A percentile compares a stretch with the other conserved stretches of the same genome.
Conservation (phyloP, 768 basidiomycete genomes). For the Lentinus tigrinus region DNA sequence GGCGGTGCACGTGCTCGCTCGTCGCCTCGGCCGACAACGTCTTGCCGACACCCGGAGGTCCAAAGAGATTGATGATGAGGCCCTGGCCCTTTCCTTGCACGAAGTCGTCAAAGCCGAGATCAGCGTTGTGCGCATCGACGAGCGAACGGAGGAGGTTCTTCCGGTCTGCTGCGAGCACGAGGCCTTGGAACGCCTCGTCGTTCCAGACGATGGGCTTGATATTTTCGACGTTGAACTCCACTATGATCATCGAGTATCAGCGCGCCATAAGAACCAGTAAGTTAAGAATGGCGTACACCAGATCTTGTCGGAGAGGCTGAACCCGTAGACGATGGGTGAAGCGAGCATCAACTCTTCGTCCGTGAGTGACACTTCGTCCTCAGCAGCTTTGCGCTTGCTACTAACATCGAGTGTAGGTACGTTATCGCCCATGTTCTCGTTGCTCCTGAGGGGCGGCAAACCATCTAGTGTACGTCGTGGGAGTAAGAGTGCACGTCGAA, state of each 20-base stretch:
- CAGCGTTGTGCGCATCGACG: constrained; percentile 29
- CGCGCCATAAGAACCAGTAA: background rate
- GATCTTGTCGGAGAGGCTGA: constrained; percentile 56
- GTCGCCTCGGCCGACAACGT: constrained; percentile 30
- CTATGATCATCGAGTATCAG: constrained; percentile 28
- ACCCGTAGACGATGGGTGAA: constrained; percentile 56
- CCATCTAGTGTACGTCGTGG: too few relatives aligned
- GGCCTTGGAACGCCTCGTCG: constrained; percentile 31
- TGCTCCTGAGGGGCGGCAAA: too few relatives aligned
- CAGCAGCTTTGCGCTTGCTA: background rate
- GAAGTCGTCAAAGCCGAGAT: constrained; percentile 32
- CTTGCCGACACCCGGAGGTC: constrained; percentile 29
- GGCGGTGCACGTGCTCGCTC: constrained; percentile 20
- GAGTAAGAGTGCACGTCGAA: too few relatives aligned
- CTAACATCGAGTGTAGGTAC: constrained; percentile 15
- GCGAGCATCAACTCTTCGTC: constrained; percentile 56
- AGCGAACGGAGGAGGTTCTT: constrained; percentile 31
- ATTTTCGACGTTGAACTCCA: constrained; percentile 59
- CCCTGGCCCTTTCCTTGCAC: constrained; percentile 36
- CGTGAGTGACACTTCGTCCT: constrained; percentile 3
- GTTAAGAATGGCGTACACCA: constrained; percentile 35
- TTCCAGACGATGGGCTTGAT: constrained; percentile 45
- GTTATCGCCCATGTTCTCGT: background rate
- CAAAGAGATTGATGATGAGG: constrained; percentile 31
- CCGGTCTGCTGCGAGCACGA: constrained; percentile 31